phyloP scores from a whole-genome alignment of 2,329 filamentous ascomycete species.

The Pleomassaria siparia region DNA sequence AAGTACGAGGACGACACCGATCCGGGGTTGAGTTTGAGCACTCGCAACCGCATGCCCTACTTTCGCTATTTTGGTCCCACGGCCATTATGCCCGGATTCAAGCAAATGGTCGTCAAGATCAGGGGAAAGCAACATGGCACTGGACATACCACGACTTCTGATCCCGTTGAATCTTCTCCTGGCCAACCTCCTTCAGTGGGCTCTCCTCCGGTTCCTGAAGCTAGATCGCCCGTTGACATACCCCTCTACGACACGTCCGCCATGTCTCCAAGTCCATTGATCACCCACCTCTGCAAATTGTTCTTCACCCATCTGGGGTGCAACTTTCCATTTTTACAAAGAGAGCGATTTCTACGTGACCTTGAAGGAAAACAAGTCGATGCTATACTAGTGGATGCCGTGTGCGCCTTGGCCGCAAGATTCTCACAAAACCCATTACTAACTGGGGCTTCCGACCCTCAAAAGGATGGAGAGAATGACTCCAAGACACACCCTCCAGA shows the following conservation, averaged over 20 bases:
- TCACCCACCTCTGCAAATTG: slow-evolving; percentile 73
- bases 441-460: slow-evolving; percentile 52
- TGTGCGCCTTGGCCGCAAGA: slow-evolving; percentile 78
- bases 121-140: slow-evolving; percentile 65
- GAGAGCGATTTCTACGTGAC: slow-evolving; percentile 71
- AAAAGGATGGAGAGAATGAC: slow-evolving; percentile 34
- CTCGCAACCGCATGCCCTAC: slow-evolving; percentile 73
- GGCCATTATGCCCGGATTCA: slow-evolving; percentile 87
- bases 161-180: slow-evolving; percentile 42
- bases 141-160: slow-evolving; percentile 57
- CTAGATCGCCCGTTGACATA: slow-evolving; percentile 46
- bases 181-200: slow-evolving; percentile 30
- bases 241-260: slow-evolving; percentile 78
- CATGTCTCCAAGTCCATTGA: slow-evolving; percentile 71
- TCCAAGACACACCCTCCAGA: slow-evolving; percentile 56
- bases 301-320: slow-evolving; percentile 84
- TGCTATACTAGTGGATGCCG: slow-evolving; percentile 81
- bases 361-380: slow-evolving; percentile 80
- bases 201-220: slow-evolving; percentile 40
- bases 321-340: slow-evolving; percentile 80
- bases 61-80: slow-evolving; percentile 90
- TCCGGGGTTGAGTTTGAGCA: slow-evolving; percentile 46
- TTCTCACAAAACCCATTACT: slow-evolving; percentile 67
- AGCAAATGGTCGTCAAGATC: slow-evolving; percentile 85
- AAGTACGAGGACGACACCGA: slow-evolving; percentile 21